Conservation (phyloP, 306 rosid species). For the Pyrus betulifolia region DNA sequence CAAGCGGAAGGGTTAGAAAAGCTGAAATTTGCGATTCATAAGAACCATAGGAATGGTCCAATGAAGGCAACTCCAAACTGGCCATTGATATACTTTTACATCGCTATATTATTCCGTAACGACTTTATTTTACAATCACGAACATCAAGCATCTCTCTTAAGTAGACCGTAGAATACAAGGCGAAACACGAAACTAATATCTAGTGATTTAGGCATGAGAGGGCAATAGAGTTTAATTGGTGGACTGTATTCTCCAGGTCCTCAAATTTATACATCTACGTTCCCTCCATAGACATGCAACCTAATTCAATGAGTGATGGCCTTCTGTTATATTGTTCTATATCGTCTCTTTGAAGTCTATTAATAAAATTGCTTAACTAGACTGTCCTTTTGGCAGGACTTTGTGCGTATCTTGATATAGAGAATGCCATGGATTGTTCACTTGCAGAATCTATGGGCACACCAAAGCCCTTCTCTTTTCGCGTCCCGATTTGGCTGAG, state of each 20-base stretch:
- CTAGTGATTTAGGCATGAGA: background rate
- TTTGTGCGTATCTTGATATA: constrained; percentile 83
- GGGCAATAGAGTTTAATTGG: background rate
- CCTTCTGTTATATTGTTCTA: background rate
- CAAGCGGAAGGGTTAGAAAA: too few species aligned
- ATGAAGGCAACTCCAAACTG: too few species aligned
- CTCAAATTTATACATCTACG: background rate
- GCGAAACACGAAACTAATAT: background rate
- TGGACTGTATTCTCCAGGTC: background rate
- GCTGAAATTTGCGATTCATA: too few species aligned
- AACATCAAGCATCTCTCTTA: background rate
- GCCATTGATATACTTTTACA: too few species aligned
- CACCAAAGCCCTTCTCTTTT: constrained; percentile 64
- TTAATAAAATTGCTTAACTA: background rate
- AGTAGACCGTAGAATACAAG: background rate
- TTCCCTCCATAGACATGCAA: background rate
- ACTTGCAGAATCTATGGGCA: constrained; percentile 77
- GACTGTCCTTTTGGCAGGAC: constrained; percentile 45
- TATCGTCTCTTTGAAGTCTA: background rate
- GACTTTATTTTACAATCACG: too few species aligned
- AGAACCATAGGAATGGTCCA: too few species aligned
- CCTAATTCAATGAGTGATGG: background rate
- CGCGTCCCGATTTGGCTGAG: constrained; percentile 71
- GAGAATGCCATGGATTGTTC: constrained; percentile 75
- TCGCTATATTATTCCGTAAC: too few species aligned